phyloP scores from a whole-genome alignment of 148 eudicot species.

The Rhododendron ferrugineum region DNA sequence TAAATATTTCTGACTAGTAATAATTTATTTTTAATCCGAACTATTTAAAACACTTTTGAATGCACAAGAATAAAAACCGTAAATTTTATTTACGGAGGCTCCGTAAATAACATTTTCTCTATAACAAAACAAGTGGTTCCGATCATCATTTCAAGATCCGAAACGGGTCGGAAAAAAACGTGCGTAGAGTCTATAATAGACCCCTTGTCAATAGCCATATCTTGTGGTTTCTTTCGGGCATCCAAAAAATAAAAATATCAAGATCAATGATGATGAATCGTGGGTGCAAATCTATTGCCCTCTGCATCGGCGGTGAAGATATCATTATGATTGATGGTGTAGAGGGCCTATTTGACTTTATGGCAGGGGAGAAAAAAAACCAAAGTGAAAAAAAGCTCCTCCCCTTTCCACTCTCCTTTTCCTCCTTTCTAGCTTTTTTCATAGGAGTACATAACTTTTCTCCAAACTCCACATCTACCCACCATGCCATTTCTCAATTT shows the following conservation, averaged over 20 bases:
- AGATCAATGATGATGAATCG: slow-evolving; percentile 60
- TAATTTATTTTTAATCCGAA: too few species aligned
- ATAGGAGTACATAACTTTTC: background rate
- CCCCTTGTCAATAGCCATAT: too few species aligned
- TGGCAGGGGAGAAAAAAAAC: slow-evolving; percentile 1
- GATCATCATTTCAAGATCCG: too few species aligned
- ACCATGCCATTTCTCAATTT: slow-evolving; percentile 37
- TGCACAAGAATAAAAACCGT: accelerated
- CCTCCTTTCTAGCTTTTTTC: slow-evolving; percentile 3
- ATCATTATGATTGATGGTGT: slow-evolving; percentile 37
- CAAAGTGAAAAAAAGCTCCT: slow-evolving; percentile 30
- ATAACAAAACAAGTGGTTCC: too few species aligned
- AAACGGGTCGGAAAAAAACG: too few species aligned
- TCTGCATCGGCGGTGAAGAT: slow-evolving; percentile 37
- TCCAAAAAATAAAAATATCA: slow-evolving; percentile 14
- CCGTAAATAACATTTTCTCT: too few species aligned
- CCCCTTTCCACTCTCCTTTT: slow-evolving; percentile 36
- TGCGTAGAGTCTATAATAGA: too few species aligned
- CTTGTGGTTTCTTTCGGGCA: slow-evolving; percentile 13
- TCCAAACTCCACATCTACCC: slow-evolving; percentile 51
- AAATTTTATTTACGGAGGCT: too few species aligned
- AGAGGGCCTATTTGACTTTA: slow-evolving; percentile 46
- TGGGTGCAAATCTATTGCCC: slow-evolving; percentile 37
- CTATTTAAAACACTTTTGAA: too few species aligned
- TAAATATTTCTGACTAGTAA: too few species aligned